A percentile compares a stretch with the other conserved stretches of the same genome.
Conservation (phyloP, 1,284 basidiomycete genomes). For the Violaceomyces palustris region DNA sequence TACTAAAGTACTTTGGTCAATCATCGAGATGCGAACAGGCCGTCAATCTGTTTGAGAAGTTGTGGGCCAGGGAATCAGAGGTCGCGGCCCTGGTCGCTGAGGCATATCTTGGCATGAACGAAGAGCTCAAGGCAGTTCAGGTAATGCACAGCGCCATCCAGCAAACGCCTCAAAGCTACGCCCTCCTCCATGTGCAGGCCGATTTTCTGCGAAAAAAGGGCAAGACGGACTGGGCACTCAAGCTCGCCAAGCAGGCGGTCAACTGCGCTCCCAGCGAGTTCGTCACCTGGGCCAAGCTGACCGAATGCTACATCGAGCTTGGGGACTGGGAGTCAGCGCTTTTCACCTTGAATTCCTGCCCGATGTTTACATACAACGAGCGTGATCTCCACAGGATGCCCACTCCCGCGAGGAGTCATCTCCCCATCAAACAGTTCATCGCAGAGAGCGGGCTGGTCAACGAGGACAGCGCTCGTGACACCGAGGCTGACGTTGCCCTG, state of each 20-base stretch:
- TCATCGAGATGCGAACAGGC: constrained; percentile 77
- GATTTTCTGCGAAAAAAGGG: constrained; percentile 82
- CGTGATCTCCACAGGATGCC: constrained; percentile 87
- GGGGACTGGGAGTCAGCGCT: constrained; percentile 80
- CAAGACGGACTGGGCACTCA: constrained; percentile 74
- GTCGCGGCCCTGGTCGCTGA: constrained; percentile 80
- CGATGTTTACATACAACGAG: constrained; percentile 99
- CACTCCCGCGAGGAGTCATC: constrained; percentile 72
- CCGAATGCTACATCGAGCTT: constrained; percentile 86
- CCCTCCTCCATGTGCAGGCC: constrained; percentile 85
- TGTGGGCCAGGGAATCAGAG: constrained; percentile 79
- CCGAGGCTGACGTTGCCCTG: constrained; percentile 90
- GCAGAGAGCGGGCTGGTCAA: constrained; percentile 65
- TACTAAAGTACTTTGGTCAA: constrained; percentile 96
- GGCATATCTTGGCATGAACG: constrained; percentile 92
- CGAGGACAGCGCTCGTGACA: constrained; percentile 65
- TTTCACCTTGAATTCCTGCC: constrained; percentile 94
- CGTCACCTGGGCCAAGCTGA: constrained; percentile 96
- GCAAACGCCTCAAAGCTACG: constrained; percentile 83
- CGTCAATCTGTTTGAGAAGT: constrained; percentile 90
- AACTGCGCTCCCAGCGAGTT: constrained; percentile 97
- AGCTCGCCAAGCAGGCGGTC: constrained; percentile 84
- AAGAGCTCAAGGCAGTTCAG: constrained; percentile 95
- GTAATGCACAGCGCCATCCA: constrained; percentile 81
- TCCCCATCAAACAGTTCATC: constrained; percentile 80